Base-by-base conservation (phyloP, 306 rosid species). In the Fragaria vesca region DNA sequence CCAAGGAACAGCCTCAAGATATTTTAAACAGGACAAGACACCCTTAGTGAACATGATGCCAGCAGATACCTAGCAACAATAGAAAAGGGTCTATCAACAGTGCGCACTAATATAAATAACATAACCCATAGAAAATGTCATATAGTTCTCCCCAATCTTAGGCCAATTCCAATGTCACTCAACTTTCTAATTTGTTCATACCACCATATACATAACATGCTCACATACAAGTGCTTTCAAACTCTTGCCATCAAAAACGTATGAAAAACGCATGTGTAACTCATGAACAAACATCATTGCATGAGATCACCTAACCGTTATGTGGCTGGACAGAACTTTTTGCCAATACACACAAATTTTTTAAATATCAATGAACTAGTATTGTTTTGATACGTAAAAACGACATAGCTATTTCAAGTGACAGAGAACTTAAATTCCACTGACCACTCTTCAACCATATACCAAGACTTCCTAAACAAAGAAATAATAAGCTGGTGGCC, bases 1-100 rank as follows among this genome's bases (percentile, higher is more conserved):
- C 96, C 96, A 93, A 84, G 96, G 96, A 86, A 93, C 94, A 58
- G 94, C 98, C 83, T 93, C 98, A 13, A 93, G 93, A 81, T 88
- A 91, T 73, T 84, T 87, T 51, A 93, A 83, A 86, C 98, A 93
- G 47, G 91, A 87, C 69, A 83, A 79, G 77, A 93, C 91, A 43
- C 94, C 92, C 87, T 79, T 91, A 10, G 85, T 81, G 86, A 91
- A 93, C 94, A 84, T 88, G 68, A 93, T 91, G 54, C 94, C 89
- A 12, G 97, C 93, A 0, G 93, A 91, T 43, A 93, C 93, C 98
- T 91, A 79, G 78, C 3, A 72, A 79, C 34, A 77, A 75, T 20
- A 46, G 65, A 71, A 63, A 80, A 51, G 51, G 71, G 48, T 43
- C 48, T 36, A 47, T 86, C 71, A 82, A 66, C 48, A 36, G 48